Percentiles rank a stretch among this genome's conserved stretches.
These are phyloP conservation scores for Kockovaella imperatae DNA, from an alignment of 768 basidiomycete genomes.

Conservation along the genomic window DNA sequence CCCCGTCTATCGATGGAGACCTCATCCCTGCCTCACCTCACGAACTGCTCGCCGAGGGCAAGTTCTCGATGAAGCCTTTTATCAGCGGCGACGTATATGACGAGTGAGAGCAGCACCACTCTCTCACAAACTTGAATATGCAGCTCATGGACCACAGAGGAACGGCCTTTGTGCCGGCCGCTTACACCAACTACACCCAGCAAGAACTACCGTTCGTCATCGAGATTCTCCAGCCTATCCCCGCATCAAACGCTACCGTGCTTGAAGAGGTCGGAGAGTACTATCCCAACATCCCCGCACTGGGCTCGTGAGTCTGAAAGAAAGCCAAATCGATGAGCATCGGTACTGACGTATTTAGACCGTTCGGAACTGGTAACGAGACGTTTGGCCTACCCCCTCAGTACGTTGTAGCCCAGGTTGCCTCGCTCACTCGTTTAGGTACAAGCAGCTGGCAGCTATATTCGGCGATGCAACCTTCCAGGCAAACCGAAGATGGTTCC, in stretches of 20 bases:
- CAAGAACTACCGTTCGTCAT: slow-evolving; percentile 7
- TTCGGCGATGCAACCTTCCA: slow-evolving; percentile 39
- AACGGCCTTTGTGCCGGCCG: slow-evolving; percentile 29
- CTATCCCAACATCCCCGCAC: slow-evolving; percentile 24
- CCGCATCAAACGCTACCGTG: slow-evolving; percentile 16
- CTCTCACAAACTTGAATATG: not conserved
- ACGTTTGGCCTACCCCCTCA: slow-evolving; percentile 33
- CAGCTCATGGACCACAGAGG: slow-evolving; percentile 17
- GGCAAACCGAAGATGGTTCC: slow-evolving; percentile 28
- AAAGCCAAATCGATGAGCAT: not conserved
- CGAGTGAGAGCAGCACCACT: slow-evolving; percentile 27
- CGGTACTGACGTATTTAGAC: slow-evolving; percentile 13
- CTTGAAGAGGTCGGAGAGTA: slow-evolving; percentile 11
- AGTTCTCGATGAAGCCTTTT: slow-evolving; percentile 35
- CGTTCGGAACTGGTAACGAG: slow-evolving; percentile 37
- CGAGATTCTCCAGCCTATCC: slow-evolving; percentile 14
- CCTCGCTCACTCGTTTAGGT: slow-evolving; percentile 6
- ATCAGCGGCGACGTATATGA: slow-evolving; percentile 40
- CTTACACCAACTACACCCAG: slow-evolving; percentile 8
- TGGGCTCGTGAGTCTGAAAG: slow-evolving; percentile 20
- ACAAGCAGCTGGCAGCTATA: slow-evolving; percentile 29
- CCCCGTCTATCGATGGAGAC: slow-evolving; percentile 37
- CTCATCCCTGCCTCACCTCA: slow-evolving; percentile 36
- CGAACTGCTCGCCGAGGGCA: slow-evolving; percentile 24
- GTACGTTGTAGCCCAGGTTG: slow-evolving; percentile 2